Evolutionary conservation across 352 stramenopile genomes (phyloP).

Genomic region (Phytophthora europaea): DNA sequence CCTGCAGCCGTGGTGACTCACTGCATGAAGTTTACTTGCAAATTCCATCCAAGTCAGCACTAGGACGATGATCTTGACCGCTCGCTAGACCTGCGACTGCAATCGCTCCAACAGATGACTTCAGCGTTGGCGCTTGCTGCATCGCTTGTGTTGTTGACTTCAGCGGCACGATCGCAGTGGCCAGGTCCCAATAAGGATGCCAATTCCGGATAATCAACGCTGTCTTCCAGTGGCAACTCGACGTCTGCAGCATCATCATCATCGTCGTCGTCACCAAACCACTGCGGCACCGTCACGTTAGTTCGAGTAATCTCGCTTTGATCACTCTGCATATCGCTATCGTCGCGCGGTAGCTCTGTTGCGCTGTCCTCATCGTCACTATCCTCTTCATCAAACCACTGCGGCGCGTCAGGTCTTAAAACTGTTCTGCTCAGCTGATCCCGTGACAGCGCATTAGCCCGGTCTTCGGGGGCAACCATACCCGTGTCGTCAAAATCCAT

Average conservation of each 20-base stretch:
- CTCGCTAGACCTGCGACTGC: constrained; percentile 4
- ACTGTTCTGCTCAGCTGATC: constrained; percentile 2
- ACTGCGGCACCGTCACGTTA: constrained; percentile 14
- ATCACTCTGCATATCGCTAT: neutral
- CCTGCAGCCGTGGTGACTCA: too few relatives aligned
- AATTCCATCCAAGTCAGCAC: neutral
- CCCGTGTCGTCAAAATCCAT: constrained; percentile 12
- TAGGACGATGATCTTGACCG: constrained; percentile 8
- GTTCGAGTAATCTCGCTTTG: neutral
- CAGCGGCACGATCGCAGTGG: neutral
- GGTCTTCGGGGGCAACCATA: neutral
- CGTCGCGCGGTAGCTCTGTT: constrained; percentile 1
- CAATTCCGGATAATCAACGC: constrained; percentile 3
- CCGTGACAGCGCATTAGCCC: neutral
- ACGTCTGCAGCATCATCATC: constrained; percentile 18
- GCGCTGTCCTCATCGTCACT: neutral
- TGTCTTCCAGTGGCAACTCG: constrained; percentile 4
- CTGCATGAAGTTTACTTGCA: neutral
- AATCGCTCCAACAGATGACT: constrained; percentile 15
- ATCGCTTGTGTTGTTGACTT: constrained; percentile 1
- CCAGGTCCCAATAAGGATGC: neutral
- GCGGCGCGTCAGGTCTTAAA: constrained; percentile 16
- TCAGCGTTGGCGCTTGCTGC: constrained; percentile 12
- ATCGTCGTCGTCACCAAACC: constrained; percentile 24
- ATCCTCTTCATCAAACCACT: constrained; percentile 30